These are phyloP conservation scores for Lyophyllum semitale DNA, from an alignment of 768 basidiomycete genomes.

Conservation along the genomic window DNA sequence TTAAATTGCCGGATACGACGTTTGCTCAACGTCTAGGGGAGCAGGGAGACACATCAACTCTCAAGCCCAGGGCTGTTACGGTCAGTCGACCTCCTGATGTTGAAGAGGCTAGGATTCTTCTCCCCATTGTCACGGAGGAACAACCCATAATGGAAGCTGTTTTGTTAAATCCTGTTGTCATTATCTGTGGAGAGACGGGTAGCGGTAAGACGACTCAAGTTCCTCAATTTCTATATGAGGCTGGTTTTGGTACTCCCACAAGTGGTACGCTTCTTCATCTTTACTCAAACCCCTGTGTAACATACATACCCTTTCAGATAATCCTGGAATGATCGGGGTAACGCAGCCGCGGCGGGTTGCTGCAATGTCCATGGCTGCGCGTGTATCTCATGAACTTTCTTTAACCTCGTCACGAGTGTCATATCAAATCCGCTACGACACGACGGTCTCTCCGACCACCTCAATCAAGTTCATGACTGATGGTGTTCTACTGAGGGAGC, in stretches of 20 bases:
- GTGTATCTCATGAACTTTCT: constrained; percentile 92
- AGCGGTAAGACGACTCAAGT: constrained; percentile 99
- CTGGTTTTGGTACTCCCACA: constrained; percentile 83
- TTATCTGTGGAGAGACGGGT: constrained; percentile 92
- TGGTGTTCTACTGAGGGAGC: constrained; percentile 91
- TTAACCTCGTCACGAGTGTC: constrained; percentile 82
- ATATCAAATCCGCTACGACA: constrained; percentile 97
- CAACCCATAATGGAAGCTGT: constrained; percentile 94
- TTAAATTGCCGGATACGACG: constrained; percentile 66
- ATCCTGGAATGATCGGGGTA: constrained; percentile 96
- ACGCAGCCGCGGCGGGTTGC: constrained; percentile 98
- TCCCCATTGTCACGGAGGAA: constrained; percentile 93
- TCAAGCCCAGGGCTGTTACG: constrained; percentile 44
- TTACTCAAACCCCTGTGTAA: neutral
- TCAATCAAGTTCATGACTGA: constrained; percentile 99
- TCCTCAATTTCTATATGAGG: constrained; percentile 97
- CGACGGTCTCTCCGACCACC: constrained; percentile 86
- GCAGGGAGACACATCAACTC: constrained; percentile 10
- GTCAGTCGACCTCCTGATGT: constrained; percentile 71
- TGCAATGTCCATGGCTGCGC: constrained; percentile 92
- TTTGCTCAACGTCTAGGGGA: constrained; percentile 54
- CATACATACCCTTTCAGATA: constrained; percentile 52
- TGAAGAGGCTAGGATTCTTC: constrained; percentile 70
- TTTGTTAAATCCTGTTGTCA: constrained; percentile 80
- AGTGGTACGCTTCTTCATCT: constrained; percentile 57